Evolutionary conservation across 768 basidiomycete species (phyloP), one percentile per base, ranked within the genome.

Genomic region (Dentipellis fragilis): DNA sequence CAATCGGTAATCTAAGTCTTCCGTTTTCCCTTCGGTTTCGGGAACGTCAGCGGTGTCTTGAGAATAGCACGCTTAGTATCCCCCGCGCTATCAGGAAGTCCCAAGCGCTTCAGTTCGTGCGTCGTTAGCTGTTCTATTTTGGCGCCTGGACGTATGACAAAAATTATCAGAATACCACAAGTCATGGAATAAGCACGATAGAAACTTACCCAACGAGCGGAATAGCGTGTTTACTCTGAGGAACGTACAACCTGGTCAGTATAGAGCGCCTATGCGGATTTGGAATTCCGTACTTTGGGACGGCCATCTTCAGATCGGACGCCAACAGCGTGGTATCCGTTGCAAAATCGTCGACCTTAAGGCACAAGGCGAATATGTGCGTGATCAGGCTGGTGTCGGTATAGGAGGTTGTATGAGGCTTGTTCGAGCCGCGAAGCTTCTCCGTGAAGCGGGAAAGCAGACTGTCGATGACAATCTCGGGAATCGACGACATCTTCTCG

Each of bases 391-490:
- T 81, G 2, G 85, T 84, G 65, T 87, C 80, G 36, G 78, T 86
- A 54, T 81, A 76, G 6, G 84, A 75, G 2, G 93, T 96, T 19
- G 69, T 62, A 67, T 82, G 68, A 1, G 62, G 57, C 34, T 75
- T 75, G 16, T 79, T 80, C 3, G 84, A 82, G 8, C 80, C 85
- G 62, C 88, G 73, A 3, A 83, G 69, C 0, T 72, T 77, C 69
- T 96, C 92, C 0, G 93, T 84, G 70, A 95, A 98, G 53, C 89
- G 75, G 3, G 83, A 74, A 22, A 93, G 63, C 19, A 96, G 72
- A 5, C 85, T 81, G 51, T 94, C 89, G 19, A 91, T 63, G 10
- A 95, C 73, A 48, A 81, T 71, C 12, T 71, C 71, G 2, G 91
- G 86, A 1, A 89, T 74, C 3, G 70, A 68, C 0, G 74, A 63